A percentile compares a stretch with the other conserved stretches of the same genome.
Evolutionary conservation across 2,329 filamentous ascomycete genomes (phyloP).

Genomic region (Furcasterigmium furcatum): DNA sequence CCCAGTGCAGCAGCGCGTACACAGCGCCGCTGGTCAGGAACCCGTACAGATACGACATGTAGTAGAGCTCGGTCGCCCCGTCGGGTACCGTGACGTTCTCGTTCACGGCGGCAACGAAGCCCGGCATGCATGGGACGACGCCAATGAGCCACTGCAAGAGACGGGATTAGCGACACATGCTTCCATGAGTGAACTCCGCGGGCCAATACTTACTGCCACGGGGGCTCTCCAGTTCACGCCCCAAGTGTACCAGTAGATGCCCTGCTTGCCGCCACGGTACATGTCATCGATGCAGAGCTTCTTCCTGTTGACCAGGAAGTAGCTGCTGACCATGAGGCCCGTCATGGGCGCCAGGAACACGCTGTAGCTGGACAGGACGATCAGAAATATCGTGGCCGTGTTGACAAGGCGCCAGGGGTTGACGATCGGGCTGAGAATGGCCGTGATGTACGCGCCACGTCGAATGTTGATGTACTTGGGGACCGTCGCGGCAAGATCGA

Average conservation of each 20-base stretch:
- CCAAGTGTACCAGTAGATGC: constrained; percentile 36
- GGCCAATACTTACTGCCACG: constrained; percentile 28
- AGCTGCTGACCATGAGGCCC: constrained; percentile 34
- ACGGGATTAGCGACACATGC: neutral
- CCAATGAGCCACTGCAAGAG: constrained; percentile 34
- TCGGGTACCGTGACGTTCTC: constrained; percentile 22
- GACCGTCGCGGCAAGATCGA: constrained; percentile 33
- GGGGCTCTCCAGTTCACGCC: constrained; percentile 37
- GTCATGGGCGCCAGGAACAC: constrained; percentile 35
- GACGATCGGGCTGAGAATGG: constrained; percentile 28
- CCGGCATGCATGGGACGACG: constrained; percentile 34
- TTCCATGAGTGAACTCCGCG: no score
- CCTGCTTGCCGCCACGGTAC: constrained; percentile 21
- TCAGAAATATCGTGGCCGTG: constrained; percentile 29
- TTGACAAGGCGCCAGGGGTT: constrained; percentile 35
- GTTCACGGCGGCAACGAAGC: constrained; percentile 37
- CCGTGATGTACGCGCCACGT: constrained; percentile 31
- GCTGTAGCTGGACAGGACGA: constrained; percentile 30
- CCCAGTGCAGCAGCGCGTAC: constrained; percentile 24
- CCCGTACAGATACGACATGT: constrained; percentile 34
- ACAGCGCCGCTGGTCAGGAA: constrained; percentile 28
- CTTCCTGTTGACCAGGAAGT: constrained; percentile 24
- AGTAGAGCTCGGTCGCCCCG: constrained; percentile 33
- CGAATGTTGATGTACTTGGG: constrained; percentile 34
- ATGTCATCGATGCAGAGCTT: constrained; percentile 32